Evolutionary conservation across 2,329 filamentous ascomycete genomes (phyloP), one percentile per base, ranked within the genome.

Genomic region (Ophiocordyceps polyrhachis-furcata): DNA sequence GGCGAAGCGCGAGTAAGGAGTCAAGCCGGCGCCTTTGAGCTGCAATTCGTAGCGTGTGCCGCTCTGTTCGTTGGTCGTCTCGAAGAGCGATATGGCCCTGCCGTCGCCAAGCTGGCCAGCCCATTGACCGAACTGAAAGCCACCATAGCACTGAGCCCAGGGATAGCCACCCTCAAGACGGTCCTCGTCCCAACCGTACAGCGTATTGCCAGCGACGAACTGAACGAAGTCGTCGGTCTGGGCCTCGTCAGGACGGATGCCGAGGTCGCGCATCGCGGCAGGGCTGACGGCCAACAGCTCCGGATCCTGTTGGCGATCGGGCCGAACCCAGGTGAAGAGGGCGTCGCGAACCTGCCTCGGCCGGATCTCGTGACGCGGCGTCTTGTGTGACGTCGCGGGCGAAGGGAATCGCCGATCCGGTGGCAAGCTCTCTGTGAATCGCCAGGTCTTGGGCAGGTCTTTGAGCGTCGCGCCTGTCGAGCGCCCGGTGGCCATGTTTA

Each of bases 111-210:
- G 75, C 61, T 98, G 91, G 6, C 91, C 88, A 4, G 91, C 91
- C 89, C 89, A 98, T 51, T 83, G 78, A 6, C 91, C 91, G 58
- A 80, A 78, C 56, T 79, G 71, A 56, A 73, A 77, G 46, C 89
- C 89, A 46, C 91, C 91, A 60, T 98, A 98, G 65, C 91, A 96
- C 64, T 98, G 91, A 29, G 91, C 88, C 91, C 91, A 98, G 0
- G 91, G 89, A 59, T 98, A 98, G 40, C 91, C 78, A 19, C 83
- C 81, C 47, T 76, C 66, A 21, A 65, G 58, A 51, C 68, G 70
- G 47, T 77, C 71, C 47, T 81, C 74, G 50, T 86, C 74, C 75
- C 82, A 83, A 43, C 87, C 89, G 46, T 83, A 75, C 14, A 95
- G 72, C 56, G 77, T 79, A 58, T 91, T 93, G 3, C 91, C 91